Evolutionary conservation across 371 early-diverging fungal genomes (phyloP), one percentile per base, ranked within the genome.

Genomic region (Mortierella polycephala): DNA sequence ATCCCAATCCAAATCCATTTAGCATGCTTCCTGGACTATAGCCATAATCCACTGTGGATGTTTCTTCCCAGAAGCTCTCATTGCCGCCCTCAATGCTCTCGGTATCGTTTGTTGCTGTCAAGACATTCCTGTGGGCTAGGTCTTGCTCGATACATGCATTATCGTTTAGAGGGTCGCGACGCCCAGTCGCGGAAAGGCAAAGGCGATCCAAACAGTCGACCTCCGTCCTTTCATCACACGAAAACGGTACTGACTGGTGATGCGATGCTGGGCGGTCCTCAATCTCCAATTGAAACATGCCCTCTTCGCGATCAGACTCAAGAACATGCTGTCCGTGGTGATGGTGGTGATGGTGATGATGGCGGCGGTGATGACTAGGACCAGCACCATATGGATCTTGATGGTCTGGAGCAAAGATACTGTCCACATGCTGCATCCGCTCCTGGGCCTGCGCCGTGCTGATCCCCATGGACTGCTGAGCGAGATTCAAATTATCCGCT

Each of bases 11-110:
- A 46, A 70, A 62, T 0, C 60, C 76, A 45, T 63, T 60, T 42
- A 76, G 57, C 7, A 71, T 56, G 21, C 77, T 76, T 39, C 68
- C 68, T 39, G 75, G 75, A 23, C 68, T 71, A 50, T 52, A 76
- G 9, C 71, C 77, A 60, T 76, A 76, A 37, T 76, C 77, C 4
- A 76, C 44, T 0, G 71, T 76, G n/a, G 71, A 76, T 3, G 71
- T 57, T 44, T 76, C 77, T 2, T 76, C 71, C 77, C 77, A 76
- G 54, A 67, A 76, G 62, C 77, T 76, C 45, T 75, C 75, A 20
- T 75, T 70, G 23, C 57, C 77, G 9, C 69, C 61, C 20, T 79
- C 69, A 46, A 65, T 58, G 21, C 62, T 62, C 21, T 52, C 65
- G 4, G 57, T 51, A 14, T 71, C 71, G 42, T 76, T 52, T 11